Evolutionary conservation across 306 rosid species (phyloP).

Genomic region (Lathyrus sativus): DNA sequence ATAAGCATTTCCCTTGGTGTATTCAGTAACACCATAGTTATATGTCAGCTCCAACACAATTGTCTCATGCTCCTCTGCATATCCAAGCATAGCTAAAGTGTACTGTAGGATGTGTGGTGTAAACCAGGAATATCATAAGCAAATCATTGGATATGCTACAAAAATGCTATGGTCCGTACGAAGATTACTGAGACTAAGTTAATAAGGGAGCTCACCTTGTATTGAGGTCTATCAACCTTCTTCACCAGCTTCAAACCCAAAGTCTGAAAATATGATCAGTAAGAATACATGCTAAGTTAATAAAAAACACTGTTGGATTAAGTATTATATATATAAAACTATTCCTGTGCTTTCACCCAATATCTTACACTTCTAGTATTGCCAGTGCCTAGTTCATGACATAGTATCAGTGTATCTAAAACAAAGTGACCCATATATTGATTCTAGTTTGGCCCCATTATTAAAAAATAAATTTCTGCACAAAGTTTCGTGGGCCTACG

Average conservation of each 20-base stretch:
- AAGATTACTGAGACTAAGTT: neutral
- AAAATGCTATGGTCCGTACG: conserved; percentile 10
- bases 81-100: conserved; percentile 78
- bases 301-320: conserved; percentile 22
- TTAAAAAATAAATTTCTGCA: neutral
- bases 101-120: conserved; percentile 58
- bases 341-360: neutral
- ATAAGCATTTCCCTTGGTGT: conserved; percentile 92
- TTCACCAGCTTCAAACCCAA: conserved; percentile 75
- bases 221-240: conserved; percentile 78
- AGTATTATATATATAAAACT: conserved; percentile 3
- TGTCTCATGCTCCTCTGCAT: conserved; percentile 83
- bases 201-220: conserved; percentile 62
- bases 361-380: conserved; percentile 9
- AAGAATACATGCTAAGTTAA: conserved; percentile 14
- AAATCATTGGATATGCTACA: conserved; percentile 2
- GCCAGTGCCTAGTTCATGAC: conserved; percentile 6
- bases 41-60: conserved; percentile 90
- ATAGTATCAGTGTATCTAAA: neutral
- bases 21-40: conserved; percentile 89
- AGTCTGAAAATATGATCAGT: conserved; percentile 57
- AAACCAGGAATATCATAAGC: conserved; percentile 20
- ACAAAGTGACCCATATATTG: neutral
- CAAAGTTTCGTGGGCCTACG: neutral
- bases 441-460: neutral